phyloP scores from a whole-genome alignment of 441 rosid species.

The Bocquillonia castaneifolia region DNA sequence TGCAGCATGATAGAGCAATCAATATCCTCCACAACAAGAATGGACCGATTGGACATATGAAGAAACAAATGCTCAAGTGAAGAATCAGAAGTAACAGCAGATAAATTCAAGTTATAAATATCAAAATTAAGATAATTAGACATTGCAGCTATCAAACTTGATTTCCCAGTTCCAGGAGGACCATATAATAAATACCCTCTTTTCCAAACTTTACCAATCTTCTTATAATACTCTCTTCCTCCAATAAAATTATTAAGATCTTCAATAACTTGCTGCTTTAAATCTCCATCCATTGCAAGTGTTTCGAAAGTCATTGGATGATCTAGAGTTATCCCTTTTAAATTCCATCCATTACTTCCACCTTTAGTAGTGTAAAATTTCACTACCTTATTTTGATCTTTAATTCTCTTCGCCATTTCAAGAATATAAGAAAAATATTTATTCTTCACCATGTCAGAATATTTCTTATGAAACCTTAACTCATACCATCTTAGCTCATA shows the following conservation, averaged over 20 bases:
- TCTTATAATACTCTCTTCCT: constrained; percentile 44
- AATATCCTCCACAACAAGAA: constrained; percentile 53
- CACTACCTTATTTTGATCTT: constrained; percentile 31
- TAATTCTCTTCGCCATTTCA: constrained; percentile 33
- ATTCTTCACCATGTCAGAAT: constrained; percentile 27
- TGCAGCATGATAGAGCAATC: constrained; percentile 42
- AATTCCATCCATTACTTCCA: constrained; percentile 32
- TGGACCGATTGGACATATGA: constrained; percentile 46
- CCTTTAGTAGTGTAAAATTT: constrained; percentile 35
- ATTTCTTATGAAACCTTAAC: constrained; percentile 41
- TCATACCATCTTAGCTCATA: constrained; percentile 40
- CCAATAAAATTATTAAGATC: constrained; percentile 41
- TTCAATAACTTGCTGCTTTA: constrained; percentile 29
- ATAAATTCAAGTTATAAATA: constrained; percentile 46
- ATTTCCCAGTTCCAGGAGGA: constrained; percentile 61
- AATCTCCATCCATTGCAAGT: constrained; percentile 41
- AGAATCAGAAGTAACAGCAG: constrained; percentile 31
- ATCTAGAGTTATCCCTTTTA: constrained; percentile 34
- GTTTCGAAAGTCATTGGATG: constrained; percentile 54
- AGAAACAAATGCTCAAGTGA: constrained; percentile 36
- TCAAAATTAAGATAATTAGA: constrained; percentile 49
- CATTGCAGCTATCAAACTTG: constrained; percentile 58
- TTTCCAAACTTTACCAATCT: constrained; percentile 58
- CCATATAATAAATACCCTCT: constrained; percentile 52
- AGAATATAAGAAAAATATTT: constrained; percentile 39